Percentiles rank a stretch among this genome's conserved stretches.
phyloP scores from a whole-genome alignment of 2,329 filamentous ascomycete species.

The Hymenotorrendiella dingleyae region DNA sequence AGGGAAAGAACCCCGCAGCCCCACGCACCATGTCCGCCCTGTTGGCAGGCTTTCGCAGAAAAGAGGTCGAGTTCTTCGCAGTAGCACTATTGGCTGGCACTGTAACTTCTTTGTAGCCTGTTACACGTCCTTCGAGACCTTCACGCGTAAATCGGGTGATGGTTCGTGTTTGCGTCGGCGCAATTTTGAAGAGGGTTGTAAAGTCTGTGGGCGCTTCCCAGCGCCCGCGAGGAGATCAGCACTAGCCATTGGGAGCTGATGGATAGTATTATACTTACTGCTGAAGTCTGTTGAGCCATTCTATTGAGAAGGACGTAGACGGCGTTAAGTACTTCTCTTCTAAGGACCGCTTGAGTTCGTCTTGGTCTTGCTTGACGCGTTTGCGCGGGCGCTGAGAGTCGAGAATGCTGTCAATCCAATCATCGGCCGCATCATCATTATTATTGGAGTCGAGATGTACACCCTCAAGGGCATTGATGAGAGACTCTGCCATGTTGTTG shows the following conservation, averaged over 20 bases:
- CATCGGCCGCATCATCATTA: conserved; percentile 28
- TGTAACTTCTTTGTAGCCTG: conserved; percentile 90
- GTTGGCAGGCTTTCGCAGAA: conserved; percentile 77
- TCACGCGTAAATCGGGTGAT: conserved; percentile 88
- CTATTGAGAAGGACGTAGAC: conserved; percentile 68
- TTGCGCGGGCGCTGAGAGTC: conserved; percentile 47
- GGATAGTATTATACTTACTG: conserved; percentile 43
- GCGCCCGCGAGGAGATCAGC: conserved; percentile 35
- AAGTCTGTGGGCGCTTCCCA: conserved; percentile 83
- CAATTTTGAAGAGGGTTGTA: conserved; percentile 77
- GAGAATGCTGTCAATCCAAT: conserved; percentile 54
- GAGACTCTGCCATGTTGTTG: conserved; percentile 25
- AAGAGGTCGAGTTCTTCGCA: conserved; percentile 90
- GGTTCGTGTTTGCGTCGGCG: conserved; percentile 89
- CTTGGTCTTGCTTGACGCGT: conserved; percentile 44
- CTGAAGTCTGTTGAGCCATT: conserved; percentile 86
- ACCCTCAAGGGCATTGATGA: conserved; percentile 45
- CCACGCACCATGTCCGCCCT: conserved; percentile 89
- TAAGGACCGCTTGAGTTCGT: conserved; percentile 63
- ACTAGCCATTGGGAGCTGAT: conserved; percentile 16
- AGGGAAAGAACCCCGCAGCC: conserved; percentile 88
- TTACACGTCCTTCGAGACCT: conserved; percentile 86
- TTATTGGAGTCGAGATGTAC: conserved; percentile 37
- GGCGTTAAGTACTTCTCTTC: conserved; percentile 76
- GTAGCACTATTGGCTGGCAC: conserved; percentile 83